phyloP scores from a whole-genome alignment of 495 filamentous ascomycete genomes.

The Penicillium salamii region DNA sequence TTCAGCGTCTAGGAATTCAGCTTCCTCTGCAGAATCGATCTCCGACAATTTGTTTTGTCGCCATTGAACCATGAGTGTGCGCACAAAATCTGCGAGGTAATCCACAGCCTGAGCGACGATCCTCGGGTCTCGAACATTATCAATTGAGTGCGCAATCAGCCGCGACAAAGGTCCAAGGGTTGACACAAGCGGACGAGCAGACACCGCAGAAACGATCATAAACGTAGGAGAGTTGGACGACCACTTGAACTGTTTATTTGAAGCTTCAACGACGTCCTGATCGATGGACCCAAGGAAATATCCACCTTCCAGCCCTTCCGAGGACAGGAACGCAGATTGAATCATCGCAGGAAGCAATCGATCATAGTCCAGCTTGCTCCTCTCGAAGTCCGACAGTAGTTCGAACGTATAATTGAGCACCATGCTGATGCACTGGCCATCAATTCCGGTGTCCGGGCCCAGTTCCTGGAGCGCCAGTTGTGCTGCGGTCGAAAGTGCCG shows the following conservation, averaged over 20 bases:
- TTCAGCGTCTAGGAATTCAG: conserved; percentile 64
- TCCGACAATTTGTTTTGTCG: conserved; percentile 78
- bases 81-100: conserved; percentile 66
- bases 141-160: conserved; percentile 70
- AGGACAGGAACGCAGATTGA: conserved; percentile 63
- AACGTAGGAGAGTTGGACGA: conserved; percentile 58
- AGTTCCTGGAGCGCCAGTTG: conserved; percentile 70
- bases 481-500: conserved; percentile 71
- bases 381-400: conserved; percentile 57
- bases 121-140: conserved; percentile 57
- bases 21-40: conserved; percentile 76
- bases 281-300: conserved; percentile 79
- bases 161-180: conserved; percentile 77
- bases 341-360: conserved; percentile 67
- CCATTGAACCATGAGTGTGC: conserved; percentile 76
- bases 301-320: conserved; percentile 76
- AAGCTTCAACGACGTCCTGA: conserved; percentile 62
- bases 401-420: conserved; percentile 79
- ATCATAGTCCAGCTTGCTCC: conserved; percentile 68
- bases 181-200: conserved; percentile 66
- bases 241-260: conserved; percentile 72
- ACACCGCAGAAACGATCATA: conserved; percentile 51
- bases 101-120: conserved; percentile 68
- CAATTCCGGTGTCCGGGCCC: conserved; percentile 50
- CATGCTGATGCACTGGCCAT: conserved; percentile 60